These are phyloP conservation scores for Beauveria pseudobassiana DNA, from an alignment of 2,329 filamentous ascomycete species.

Conservation along the genomic window DNA sequence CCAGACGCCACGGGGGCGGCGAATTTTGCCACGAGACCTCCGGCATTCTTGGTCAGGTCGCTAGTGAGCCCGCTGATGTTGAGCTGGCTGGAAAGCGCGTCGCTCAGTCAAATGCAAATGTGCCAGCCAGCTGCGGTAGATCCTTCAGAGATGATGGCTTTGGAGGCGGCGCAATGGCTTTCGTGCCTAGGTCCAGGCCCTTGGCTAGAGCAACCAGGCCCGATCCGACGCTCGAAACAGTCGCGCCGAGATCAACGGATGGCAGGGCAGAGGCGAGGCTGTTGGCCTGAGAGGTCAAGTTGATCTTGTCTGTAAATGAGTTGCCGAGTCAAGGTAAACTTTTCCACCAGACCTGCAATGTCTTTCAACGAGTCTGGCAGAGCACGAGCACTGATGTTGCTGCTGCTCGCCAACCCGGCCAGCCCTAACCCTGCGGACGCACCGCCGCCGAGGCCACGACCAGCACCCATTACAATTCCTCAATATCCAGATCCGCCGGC, in stretches of 20 bases:
- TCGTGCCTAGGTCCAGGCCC: conserved; percentile 14
- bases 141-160: conserved; percentile 6
- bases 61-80: conserved; percentile 13
- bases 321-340: conserved; percentile 1
- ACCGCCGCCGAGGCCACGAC: conserved; percentile 1
- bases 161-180: conserved; percentile 6
- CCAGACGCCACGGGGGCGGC: conserved; percentile 18
- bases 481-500: background rate
- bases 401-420: background rate
- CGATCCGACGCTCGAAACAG: conserved; percentile 13
- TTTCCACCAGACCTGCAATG: background rate
- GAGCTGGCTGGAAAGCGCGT: conserved; percentile 16
- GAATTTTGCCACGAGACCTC: conserved; percentile 7
- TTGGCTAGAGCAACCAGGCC: conserved; percentile 16
- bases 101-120: conserved; percentile 17
- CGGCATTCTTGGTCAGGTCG: background rate
- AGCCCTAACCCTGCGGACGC: background rate
- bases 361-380: background rate
- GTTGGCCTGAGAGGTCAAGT: conserved; percentile 7
- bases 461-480: background rate
- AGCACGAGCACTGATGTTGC: background rate
- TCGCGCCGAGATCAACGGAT: conserved; percentile 11
- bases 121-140: conserved; percentile 15
- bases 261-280: conserved; percentile 8
- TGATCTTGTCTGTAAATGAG: conserved; percentile 5